phyloP scores from a whole-genome alignment of 345 rosid species.

The Salix koriyanagi region DNA sequence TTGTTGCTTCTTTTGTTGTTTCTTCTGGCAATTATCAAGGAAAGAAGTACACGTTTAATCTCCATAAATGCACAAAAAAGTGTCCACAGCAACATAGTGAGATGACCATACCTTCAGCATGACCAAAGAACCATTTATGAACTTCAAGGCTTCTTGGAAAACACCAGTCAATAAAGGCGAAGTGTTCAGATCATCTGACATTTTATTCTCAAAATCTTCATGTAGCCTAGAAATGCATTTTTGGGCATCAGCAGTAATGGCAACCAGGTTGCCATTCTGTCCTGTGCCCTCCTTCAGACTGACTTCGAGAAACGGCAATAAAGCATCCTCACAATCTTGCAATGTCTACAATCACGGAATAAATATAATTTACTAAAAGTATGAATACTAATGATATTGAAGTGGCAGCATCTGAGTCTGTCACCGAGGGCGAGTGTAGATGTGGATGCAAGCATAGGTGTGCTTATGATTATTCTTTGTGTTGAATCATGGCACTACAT shows the following conservation, averaged over 20 bases:
- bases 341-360: slow-evolving; percentile 48
- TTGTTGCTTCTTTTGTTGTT: slow-evolving; percentile 59
- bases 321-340: slow-evolving; percentile 67
- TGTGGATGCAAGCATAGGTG: no score
- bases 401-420: background rate
- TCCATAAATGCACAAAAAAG: background rate
- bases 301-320: slow-evolving; percentile 42
- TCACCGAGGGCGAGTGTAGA: no score
- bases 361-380: background rate
- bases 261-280: slow-evolving; percentile 28
- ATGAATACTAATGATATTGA: background rate
- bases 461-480: no score
- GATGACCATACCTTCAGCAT: slow-evolving; percentile 51
- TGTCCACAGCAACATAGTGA: background rate
- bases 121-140: slow-evolving; percentile 55
- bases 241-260: slow-evolving; percentile 45
- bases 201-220: slow-evolving; percentile 58
- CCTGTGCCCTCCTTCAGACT: slow-evolving; percentile 31
- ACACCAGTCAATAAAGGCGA: slow-evolving; percentile 75
- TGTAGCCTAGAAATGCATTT: slow-evolving; percentile 47
- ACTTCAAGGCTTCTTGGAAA: slow-evolving; percentile 75
- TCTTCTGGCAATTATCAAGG: slow-evolving; percentile 50
- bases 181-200: slow-evolving; percentile 81
- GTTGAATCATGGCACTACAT: background rate
- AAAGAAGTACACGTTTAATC: background rate